Base-by-base conservation (phyloP, 78 protist genomes). In the Fonticula alba region DNA sequence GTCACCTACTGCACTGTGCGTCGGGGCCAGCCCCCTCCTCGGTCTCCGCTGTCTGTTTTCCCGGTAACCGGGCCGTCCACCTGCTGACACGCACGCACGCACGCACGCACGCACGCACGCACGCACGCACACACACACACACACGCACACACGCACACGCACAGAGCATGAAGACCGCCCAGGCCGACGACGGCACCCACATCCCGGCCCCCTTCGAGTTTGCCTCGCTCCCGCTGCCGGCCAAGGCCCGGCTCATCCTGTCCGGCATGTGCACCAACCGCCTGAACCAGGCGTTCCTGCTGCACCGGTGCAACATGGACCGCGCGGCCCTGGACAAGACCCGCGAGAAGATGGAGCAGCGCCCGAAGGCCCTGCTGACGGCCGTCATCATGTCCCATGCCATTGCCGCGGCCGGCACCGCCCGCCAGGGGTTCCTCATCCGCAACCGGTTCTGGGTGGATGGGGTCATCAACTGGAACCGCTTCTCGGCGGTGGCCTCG, bases 321-420 rank as follows among this genome's bases (percentile, higher is more conserved):
- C 47, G 85, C 54, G 58, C 62, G 29, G 66, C 86, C 29, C 60
- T 94, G 61, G 76, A 78, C 38, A 64, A 80, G 59, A 80, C 83
- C 6, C 31, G 3, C 31, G 31, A 17, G 63, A 17, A 17, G 24
- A 13, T 3, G 50, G 37, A 0, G 1, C 53, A 54, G 59, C 19
- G 3, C 26, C 13, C 6, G 15, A 54, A 15, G 36, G 13, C 59
- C 15, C 36, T 54, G 59, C 9, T 26, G 2, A 4, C 13, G 2
- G 43, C 66, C 43, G 97, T 91, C 22, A 64, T 83, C 27, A 74
- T 92, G 41, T 51, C 81, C 41, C 80, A 93, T 70, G 86, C 85
- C 14, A 46, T 92, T 32, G 93, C 94, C 97, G 72, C 79, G 61
- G 73, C 86, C 17, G 99, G 99, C 53, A 95, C 99, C 27, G 84